A percentile compares a stretch with the other conserved stretches of the same genome.
These are phyloP conservation scores for Sarocladium brachiariae DNA, from an alignment of 2,329 filamentous ascomycete species.

Conservation along the genomic window DNA sequence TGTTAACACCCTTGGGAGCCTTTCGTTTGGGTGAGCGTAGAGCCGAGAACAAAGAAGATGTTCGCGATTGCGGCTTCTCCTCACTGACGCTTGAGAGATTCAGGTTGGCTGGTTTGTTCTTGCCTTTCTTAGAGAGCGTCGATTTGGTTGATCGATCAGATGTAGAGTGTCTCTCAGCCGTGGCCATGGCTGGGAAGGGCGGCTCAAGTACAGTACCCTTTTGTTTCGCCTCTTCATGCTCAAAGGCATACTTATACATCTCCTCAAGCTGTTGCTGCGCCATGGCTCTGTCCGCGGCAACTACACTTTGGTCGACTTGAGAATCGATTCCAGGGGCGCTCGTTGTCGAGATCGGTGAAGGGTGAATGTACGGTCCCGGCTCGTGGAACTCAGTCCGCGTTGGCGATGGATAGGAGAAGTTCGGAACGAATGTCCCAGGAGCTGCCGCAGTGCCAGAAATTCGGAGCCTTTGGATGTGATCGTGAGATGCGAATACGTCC, in stretches of 20 bases:
- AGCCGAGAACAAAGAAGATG: constrained; percentile 54
- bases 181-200: constrained; percentile 23
- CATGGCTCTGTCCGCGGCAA: constrained; percentile 66
- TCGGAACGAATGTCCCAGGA: constrained; percentile 23
- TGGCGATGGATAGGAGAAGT: constrained; percentile 46
- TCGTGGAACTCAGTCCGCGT: constrained; percentile 25
- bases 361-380: constrained; percentile 35
- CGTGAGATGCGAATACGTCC: constrained; percentile 11
- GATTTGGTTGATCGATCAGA: constrained; percentile 5
- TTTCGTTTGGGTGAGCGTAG: constrained; percentile 54
- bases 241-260: constrained; percentile 87
- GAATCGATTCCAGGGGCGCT: constrained; percentile 53
- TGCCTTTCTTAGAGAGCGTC: constrained; percentile 37
- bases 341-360: constrained; percentile 36
- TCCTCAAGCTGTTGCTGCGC: constrained; percentile 80
- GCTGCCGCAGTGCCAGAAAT: not conserved
- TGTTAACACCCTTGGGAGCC: constrained; percentile 45
- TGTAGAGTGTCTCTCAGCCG: constrained; percentile 15
- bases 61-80: constrained; percentile 48
- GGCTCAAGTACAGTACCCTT: constrained; percentile 43
- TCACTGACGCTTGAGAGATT: constrained; percentile 37
- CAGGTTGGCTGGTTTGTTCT: constrained; percentile 41
- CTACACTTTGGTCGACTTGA: constrained; percentile 69
- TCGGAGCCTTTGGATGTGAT: not conserved
- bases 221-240: constrained; percentile 68